phyloP scores from a whole-genome alignment of 768 basidiomycete genomes.

The Crucibulum laeve region DNA sequence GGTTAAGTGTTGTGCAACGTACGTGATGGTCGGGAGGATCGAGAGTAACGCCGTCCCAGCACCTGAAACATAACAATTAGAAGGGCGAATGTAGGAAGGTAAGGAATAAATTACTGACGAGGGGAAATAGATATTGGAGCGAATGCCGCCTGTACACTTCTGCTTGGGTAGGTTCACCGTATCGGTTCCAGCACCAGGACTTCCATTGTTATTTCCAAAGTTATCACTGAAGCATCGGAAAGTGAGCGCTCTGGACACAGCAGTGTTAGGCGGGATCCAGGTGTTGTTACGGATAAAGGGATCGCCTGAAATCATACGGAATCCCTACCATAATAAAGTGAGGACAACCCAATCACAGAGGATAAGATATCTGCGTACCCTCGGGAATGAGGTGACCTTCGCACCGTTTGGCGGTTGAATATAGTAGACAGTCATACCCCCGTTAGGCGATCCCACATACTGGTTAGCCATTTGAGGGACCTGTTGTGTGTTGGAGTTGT shows the following conservation, averaged over 20 bases:
- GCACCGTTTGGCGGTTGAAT: slow-evolving; percentile 11
- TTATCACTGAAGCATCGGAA: slow-evolving; percentile 15
- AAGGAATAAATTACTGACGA: slow-evolving; percentile 6
- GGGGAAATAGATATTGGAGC: slow-evolving; percentile 16
- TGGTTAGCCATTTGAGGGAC: slow-evolving; percentile 16
- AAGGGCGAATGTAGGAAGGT: background rate
- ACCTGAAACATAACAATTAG: slow-evolving; percentile 5
- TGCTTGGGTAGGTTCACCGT: slow-evolving; percentile 10
- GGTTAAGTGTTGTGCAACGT: background rate
- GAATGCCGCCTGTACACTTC: slow-evolving; percentile 14
- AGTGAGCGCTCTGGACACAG: slow-evolving; percentile 12
- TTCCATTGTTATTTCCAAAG: slow-evolving; percentile 11
- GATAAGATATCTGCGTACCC: slow-evolving; percentile 6
- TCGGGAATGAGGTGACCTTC: slow-evolving; percentile 12
- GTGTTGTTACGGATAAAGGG: slow-evolving; percentile 11
- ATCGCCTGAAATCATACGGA: slow-evolving; percentile 18
- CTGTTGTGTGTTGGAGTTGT: slow-evolving; percentile 3
- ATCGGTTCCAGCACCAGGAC: slow-evolving; percentile 12
- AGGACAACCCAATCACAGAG: background rate
- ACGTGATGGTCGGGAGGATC: slow-evolving; percentile 15
- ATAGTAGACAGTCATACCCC: slow-evolving; percentile 18
- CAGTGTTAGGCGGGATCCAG: slow-evolving; percentile 5
- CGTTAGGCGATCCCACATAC: slow-evolving; percentile 15
- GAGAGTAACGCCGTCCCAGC: slow-evolving; percentile 17
- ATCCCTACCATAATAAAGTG: slow-evolving; percentile 10